A percentile compares a stretch with the other conserved stretches of the same genome.
These are phyloP conservation scores for Gracilaria domingensis DNA, from an alignment of 23 red algal genomes.

Conservation along the genomic window DNA sequence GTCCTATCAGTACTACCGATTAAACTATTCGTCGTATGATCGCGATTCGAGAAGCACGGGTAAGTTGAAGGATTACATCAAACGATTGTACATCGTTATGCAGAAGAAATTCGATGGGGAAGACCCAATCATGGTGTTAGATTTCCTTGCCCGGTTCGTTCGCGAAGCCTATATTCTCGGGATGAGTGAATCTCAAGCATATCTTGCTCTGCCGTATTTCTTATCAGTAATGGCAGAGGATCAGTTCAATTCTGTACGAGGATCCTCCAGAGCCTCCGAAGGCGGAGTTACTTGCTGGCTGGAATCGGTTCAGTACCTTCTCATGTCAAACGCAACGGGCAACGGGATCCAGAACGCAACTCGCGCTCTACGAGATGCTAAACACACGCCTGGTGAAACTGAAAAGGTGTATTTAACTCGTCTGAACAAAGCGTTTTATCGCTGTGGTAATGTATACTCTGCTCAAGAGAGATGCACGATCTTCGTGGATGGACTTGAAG, in stretches of 20 bases:
- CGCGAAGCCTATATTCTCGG: not conserved
- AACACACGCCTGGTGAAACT: conserved; percentile 21
- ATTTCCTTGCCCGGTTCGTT: not conserved
- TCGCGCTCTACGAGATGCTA: not conserved
- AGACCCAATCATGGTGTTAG: conserved; percentile 19
- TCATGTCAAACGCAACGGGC: conserved; percentile 13
- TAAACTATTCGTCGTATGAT: not conserved
- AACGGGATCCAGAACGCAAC: conserved; percentile 2
- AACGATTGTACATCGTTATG: not conserved
- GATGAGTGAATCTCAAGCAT: conserved; percentile 24
- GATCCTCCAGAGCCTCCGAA: conserved; percentile 2
- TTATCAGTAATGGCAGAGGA: not conserved
- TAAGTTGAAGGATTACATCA: conserved; percentile 13
- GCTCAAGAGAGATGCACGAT: not conserved
- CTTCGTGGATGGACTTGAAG: conserved; percentile 41
- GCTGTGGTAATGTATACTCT: conserved; percentile 45
- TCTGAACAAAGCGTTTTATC: conserved; percentile 11
- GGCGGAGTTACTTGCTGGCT: conserved; percentile 51
- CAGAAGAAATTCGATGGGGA: not conserved
- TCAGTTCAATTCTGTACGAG: conserved; percentile 19
- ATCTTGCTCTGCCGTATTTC: conserved; percentile 3
- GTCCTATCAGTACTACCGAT: not conserved
- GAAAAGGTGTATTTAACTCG: conserved; percentile 39
- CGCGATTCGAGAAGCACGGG: not conserved
- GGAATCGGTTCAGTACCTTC: conserved; percentile 50